Conservation (phyloP, 148 eudicot genomes). For the Simmondsia chinensis region DNA sequence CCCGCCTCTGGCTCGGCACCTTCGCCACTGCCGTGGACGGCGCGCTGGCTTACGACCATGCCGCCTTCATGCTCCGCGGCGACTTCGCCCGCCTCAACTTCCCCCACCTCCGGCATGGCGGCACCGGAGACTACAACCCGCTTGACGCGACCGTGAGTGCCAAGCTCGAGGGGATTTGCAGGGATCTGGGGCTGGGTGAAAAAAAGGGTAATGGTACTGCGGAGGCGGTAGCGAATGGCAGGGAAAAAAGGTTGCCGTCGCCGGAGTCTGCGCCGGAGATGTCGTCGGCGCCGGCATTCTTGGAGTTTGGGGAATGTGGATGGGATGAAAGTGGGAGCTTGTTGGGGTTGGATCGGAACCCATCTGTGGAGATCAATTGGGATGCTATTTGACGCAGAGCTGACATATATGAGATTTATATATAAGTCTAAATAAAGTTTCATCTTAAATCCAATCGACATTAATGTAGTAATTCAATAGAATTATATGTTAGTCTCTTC, state of each 20-base stretch:
- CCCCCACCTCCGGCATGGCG: constrained; percentile 67
- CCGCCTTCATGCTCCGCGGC: constrained; percentile 85
- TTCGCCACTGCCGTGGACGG: constrained; percentile 88
- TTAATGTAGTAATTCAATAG: too few species aligned
- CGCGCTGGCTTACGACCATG: constrained; percentile 85
- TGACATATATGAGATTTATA: too few species aligned
- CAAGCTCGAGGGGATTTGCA: constrained; percentile 64
- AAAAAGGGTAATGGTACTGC: constrained; percentile 16
- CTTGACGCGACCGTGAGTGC: constrained; percentile 73
- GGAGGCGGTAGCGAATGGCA: not conserved
- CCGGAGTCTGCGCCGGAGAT: constrained; percentile 48
- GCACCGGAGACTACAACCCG: constrained; percentile 73
- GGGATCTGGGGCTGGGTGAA: constrained; percentile 43
- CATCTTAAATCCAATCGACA: too few species aligned
- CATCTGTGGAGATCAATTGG: constrained; percentile 94
- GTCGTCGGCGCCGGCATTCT: constrained; percentile 52
- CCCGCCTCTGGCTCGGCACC: constrained; percentile 87
- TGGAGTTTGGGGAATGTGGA: constrained; percentile 40
- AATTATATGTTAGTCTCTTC: too few species aligned
- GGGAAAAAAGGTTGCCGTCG: constrained; percentile 14
- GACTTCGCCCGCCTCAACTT: constrained; percentile 81
- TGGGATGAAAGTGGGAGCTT: constrained; percentile 25
- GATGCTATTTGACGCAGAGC: constrained; percentile 45
- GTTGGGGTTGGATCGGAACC: constrained; percentile 34
- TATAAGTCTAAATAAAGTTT: too few species aligned